Base-by-base conservation (phyloP, 345 rosid species). In the Mercurialis annua region DNA sequence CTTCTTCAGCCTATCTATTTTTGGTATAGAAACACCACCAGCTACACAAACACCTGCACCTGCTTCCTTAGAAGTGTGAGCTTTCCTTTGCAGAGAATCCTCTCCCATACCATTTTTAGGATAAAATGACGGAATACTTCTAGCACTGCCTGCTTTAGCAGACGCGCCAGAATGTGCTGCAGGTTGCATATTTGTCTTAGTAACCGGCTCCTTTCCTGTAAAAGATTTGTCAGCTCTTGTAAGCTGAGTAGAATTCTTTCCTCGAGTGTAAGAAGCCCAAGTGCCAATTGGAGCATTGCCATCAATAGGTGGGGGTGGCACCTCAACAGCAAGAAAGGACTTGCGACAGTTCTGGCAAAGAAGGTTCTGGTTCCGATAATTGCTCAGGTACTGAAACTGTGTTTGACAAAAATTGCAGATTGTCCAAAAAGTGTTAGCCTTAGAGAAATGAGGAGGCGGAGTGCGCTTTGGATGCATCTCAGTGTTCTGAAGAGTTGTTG, bases 341-440 rank as follows among this genome's bases (percentile, higher is more conserved):
- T 40, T 53, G 47, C 29, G 77, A n/a, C 87, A 87, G 16, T 71
- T 68, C 55, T 68, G 70, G 65, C 89, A 87, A 63, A 70, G 24
- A 46, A 87, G 71, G 33, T 57, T 78, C 31, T 6, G 17, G 56
- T 78, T 75, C 29, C 76, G 43, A 69, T 78, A 80, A 43, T 14
- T 27, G n/a, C 69, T 73, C 6, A 46, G 63, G 75, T 79, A 87
- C 74, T 84, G 82, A 59, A 73, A 81, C 7, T 74, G 71, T 70
- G 69, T 56, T 61, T 62, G 71, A 67, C 89, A 84, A 23, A 71
- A 49, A 34, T 31, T 33, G 54, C 87, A 87, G 62, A 47, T 49
- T 9, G 86, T 87, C 92, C 87, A 87, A 73, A 87, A 84, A 23
- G 86, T 62, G 21, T 49, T 50, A 15, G 43, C 62, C 46, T 73